Evolutionary conservation across 306 rosid species (phyloP).

Genomic region (Parietaria judaica): DNA sequence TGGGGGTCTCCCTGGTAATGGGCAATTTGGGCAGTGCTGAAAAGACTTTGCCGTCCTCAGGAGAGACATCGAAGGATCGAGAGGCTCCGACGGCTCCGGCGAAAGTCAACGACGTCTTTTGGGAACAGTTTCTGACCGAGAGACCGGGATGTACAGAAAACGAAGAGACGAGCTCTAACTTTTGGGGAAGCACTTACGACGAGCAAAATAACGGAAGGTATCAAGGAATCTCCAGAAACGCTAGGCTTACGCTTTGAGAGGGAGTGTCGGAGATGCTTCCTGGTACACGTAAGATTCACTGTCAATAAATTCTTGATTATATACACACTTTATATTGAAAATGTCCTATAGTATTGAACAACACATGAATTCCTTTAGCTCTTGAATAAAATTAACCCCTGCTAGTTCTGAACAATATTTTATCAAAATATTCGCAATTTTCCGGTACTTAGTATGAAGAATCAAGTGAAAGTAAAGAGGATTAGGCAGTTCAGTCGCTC

Average conservation of each 20-base stretch:
- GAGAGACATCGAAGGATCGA: slow-evolving; percentile 39
- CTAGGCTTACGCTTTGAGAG: slow-evolving; percentile 49
- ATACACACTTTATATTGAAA: not conserved
- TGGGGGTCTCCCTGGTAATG: slow-evolving; percentile 32
- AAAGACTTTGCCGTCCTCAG: slow-evolving; percentile 26
- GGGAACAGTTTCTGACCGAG: slow-evolving; percentile 98
- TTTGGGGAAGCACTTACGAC: slow-evolving; percentile 38
- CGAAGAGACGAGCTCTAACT: slow-evolving; percentile 89
- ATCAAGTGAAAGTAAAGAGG: too few species aligned
- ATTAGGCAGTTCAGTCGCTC: too few species aligned
- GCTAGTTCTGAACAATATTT: too few species aligned
- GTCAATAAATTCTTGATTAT: not conserved
- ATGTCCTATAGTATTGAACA: too few species aligned
- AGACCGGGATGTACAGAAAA: slow-evolving; percentile 88
- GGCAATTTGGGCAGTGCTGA: slow-evolving; percentile 29
- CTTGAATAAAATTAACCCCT: too few species aligned
- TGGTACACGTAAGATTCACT: not conserved
- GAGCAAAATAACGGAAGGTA: slow-evolving; percentile 60
- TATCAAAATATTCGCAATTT: too few species aligned
- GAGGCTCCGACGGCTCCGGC: slow-evolving; percentile 46
- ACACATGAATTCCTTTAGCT: too few species aligned
- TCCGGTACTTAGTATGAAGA: too few species aligned
- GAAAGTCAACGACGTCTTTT: slow-evolving; percentile 78
- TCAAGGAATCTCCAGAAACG: slow-evolving; percentile 48
- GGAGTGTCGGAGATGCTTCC: not conserved